Base-by-base conservation (phyloP, 2,329 filamentous ascomycete genomes). In the Metarhizium anisopliae region DNA sequence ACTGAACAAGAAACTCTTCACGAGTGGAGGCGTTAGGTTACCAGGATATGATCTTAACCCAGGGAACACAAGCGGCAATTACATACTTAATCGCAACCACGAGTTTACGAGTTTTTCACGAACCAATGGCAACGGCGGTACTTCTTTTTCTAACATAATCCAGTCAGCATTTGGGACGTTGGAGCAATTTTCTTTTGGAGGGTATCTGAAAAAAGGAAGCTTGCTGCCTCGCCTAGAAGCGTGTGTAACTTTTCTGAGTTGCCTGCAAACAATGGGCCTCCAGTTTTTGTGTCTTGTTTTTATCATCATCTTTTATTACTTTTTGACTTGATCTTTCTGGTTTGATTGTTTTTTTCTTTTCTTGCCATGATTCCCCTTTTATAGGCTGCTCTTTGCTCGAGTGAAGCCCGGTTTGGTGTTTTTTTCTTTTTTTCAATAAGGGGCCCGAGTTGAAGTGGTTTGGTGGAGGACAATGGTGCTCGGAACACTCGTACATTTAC, bases 21-120 rank as follows among this genome's bases (percentile, higher is more conserved):
- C 55, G 54, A 61, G 60, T 66, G 61, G 62, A 64, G 59, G 59
- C 60, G 54, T 60, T 58, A 55, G 55, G 52, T 58, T 47, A 56
- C 47, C 35, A 54, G 53, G 47, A 55, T 40, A 54, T 20, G 32
- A 47, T 14, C 38, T 42, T 52, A 50, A 43, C 51, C 57, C 59
- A 55, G 51, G 54, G 55, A 43, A 54, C 42, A 59, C 30, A 30
- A 49, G 50, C 56, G 56, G 47, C 51, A 36, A 29, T 14, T 49
- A 49, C 36, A 51, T 55, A 54, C 38, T 56, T 62, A 63, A 62
- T 62, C 64, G 62, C 65, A 66, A 58, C 62, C 64, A 68, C 63
- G 66, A 68, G 64, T 64, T 63, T 67, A 72, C 62, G 69, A 71
- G 64, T 29, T 13, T 36, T 53, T 43, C 7, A 66, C 56, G 59